These are phyloP conservation scores for Stachybotrys elegans DNA, from an alignment of 2,329 filamentous ascomycete genomes.

Conservation along the genomic window DNA sequence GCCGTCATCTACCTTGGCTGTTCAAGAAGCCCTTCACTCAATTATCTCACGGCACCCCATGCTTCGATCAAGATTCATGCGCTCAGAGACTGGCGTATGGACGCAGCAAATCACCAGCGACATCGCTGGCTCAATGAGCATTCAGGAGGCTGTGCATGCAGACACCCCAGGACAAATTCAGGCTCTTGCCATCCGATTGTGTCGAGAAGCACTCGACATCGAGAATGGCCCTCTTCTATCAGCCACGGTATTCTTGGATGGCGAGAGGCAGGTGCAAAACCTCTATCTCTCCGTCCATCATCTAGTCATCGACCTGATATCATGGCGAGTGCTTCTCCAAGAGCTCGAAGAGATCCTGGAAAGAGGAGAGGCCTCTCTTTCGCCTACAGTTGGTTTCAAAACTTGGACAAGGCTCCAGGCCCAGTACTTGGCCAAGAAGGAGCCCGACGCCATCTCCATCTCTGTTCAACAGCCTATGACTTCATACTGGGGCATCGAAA, in stretches of 20 bases:
- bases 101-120: slow-evolving; percentile 1
- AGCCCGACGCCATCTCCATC: background rate
- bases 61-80: slow-evolving; percentile 4
- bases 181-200: slow-evolving; percentile 2
- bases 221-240: slow-evolving; percentile 6
- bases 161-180: slow-evolving; percentile 1
- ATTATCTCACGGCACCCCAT: slow-evolving; percentile 5
- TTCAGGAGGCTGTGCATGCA: background rate
- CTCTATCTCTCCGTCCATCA: slow-evolving; percentile 25
- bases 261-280: slow-evolving; percentile 9
- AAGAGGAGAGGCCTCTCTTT: background rate
- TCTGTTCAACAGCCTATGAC: background rate
- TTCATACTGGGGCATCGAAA: background rate
- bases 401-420: background rate
- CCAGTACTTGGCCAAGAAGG: background rate
- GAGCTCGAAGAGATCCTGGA: slow-evolving; percentile 33
- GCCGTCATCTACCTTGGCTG: background rate
- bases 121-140: slow-evolving; percentile 4
- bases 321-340: slow-evolving; percentile 35
- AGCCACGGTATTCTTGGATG: slow-evolving; percentile 1
- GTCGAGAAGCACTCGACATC: slow-evolving; percentile 4
- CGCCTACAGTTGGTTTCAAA: background rate
- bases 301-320: slow-evolving; percentile 34
- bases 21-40: background rate
- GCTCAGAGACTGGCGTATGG: background rate